These are phyloP conservation scores for Saksenaea oblongispora DNA, from an alignment of 371 early-diverging fungal species.

Conservation along the genomic window DNA sequence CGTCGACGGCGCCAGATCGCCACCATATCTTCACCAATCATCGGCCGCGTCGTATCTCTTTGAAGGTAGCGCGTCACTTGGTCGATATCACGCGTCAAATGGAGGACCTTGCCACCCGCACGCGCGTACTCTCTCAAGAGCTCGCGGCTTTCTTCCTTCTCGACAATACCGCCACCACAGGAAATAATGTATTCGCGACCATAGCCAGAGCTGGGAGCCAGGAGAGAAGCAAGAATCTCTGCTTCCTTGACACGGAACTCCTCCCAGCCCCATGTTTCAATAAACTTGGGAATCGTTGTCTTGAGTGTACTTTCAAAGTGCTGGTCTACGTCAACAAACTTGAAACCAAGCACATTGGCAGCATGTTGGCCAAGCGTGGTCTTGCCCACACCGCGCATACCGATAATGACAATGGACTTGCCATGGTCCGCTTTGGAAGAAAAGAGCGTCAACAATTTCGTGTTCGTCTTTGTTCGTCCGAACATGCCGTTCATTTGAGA, in stretches of 20 bases:
- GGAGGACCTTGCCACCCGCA: conserved; percentile 71
- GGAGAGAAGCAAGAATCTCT: conserved; percentile 53
- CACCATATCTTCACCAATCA: conserved; percentile 80
- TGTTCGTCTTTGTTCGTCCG: conserved; percentile 13
- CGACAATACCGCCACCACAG: conserved; percentile 96
- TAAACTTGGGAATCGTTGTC: conserved; percentile 76
- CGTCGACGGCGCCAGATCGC: conserved; percentile 82
- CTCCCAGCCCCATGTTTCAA: conserved; percentile 84
- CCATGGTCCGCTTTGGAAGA: conserved; percentile 22
- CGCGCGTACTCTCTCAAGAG: conserved; percentile 59
- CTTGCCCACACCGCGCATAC: conserved; percentile 98
- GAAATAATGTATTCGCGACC: conserved; percentile 72
- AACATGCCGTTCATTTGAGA: conserved; percentile 34
- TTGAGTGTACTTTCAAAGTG: conserved; percentile 72
- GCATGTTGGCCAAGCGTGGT: conserved; percentile 81
- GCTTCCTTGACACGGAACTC: conserved; percentile 86
- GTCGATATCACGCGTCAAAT: conserved; percentile 80
- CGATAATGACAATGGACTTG: conserved; percentile 84
- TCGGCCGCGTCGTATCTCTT: conserved; percentile 83
- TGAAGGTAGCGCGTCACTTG: conserved; percentile 79
- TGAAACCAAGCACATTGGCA: conserved; percentile 65
- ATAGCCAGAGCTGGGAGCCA: conserved; percentile 40
- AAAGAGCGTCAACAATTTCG: not conserved
- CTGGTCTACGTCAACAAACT: conserved; percentile 89
- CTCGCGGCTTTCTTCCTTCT: conserved; percentile 72